These are phyloP conservation scores for Antrodiella citrinella DNA, from an alignment of 768 basidiomycete species.

Conservation along the genomic window DNA sequence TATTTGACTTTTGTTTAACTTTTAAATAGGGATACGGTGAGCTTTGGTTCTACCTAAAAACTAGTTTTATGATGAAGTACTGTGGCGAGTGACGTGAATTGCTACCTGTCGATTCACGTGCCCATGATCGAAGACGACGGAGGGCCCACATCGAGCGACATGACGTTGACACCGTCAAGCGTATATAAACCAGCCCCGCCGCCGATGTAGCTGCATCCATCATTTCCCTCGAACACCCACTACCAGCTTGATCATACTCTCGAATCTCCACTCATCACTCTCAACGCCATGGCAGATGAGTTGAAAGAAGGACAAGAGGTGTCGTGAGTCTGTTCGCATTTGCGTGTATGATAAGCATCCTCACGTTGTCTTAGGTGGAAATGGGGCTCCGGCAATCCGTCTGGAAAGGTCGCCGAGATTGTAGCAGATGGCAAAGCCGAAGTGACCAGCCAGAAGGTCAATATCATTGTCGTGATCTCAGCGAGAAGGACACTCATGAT, in stretches of 20 bases:
- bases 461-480: not conserved
- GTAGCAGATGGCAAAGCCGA: constrained; percentile 34
- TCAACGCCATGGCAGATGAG: constrained; percentile 19
- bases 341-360: not conserved
- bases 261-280: not conserved
- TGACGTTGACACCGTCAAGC: not conserved
- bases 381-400: constrained; percentile 25
- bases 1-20: too few species aligned
- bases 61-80: too few species aligned
- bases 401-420: constrained; percentile 32
- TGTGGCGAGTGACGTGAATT: too few species aligned
- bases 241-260: not conserved
- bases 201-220: too few species aligned
- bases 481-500: not conserved
- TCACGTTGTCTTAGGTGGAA: constrained; percentile 23
- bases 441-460: constrained; percentile 40
- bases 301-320: constrained; percentile 27
- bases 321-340: constrained; percentile 20
- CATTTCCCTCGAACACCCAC: not conserved
- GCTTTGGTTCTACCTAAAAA: too few species aligned
- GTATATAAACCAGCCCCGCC: not conserved
- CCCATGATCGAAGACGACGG: not conserved
- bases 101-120: not conserved
- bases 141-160: not conserved
- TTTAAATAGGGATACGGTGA: too few species aligned